Percentiles rank a stretch among this genome's conserved stretches.
Conservation (phyloP, 1,284 basidiomycete genomes). For the Ceratobasidium sp. region DNA sequence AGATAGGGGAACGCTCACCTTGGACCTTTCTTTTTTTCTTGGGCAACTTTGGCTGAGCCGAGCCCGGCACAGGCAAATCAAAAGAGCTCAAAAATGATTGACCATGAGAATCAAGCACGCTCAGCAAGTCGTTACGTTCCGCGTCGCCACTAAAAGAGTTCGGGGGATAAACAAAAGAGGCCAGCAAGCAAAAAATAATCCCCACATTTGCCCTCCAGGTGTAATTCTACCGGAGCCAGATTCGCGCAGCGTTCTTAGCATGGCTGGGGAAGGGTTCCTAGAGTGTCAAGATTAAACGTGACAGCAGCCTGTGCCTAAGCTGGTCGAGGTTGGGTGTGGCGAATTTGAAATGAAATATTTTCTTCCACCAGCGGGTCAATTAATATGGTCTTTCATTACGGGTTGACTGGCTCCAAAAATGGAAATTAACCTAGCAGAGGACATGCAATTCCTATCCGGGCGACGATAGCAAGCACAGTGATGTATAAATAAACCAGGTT, state of each 20-base stretch:
- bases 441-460: not conserved
- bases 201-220: constrained; percentile 8
- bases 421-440: constrained; percentile 1
- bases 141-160: not conserved
- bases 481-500: constrained; percentile 17
- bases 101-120: constrained; percentile 27
- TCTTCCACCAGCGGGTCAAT: constrained; percentile 6
- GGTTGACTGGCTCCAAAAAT: constrained; percentile 11
- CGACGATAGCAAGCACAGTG: not conserved
- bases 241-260: not conserved
- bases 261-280: not conserved
- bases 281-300: not conserved
- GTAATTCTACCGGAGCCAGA: not conserved
- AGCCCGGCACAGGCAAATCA: constrained; percentile 6
- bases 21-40: constrained; percentile 37
- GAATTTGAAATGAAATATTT: constrained; percentile 15
- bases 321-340: constrained; percentile 17
- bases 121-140: constrained; percentile 11
- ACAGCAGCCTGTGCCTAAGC: not conserved
- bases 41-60: not conserved
- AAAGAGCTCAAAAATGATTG: constrained; percentile 35
- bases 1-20: not conserved
- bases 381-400: not conserved
- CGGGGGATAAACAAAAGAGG: not conserved
- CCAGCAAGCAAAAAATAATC: not conserved